phyloP scores from a whole-genome alignment of 345 rosid genomes.

The Ceriops zippeliana region DNA sequence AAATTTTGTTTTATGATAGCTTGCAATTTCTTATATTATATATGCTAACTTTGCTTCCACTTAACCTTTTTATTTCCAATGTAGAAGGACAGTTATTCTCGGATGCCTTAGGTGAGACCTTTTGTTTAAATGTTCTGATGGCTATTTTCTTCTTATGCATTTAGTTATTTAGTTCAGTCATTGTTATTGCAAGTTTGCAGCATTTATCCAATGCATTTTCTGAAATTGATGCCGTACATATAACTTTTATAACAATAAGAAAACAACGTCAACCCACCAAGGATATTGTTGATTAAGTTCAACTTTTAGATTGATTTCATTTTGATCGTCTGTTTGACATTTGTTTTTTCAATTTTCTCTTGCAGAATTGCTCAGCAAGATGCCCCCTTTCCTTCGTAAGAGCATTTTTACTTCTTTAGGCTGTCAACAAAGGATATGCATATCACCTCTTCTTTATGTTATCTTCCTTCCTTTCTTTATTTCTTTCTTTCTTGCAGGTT shows the following conservation, averaged over 20 bases:
- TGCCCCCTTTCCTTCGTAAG: background rate
- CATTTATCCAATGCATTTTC: too few relatives aligned
- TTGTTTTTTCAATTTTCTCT: background rate
- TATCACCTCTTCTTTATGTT: background rate
- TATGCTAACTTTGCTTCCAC: too few relatives aligned
- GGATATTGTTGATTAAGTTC: background rate
- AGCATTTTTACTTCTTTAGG: background rate
- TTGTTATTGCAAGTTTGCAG: too few relatives aligned
- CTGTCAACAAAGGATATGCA: background rate
- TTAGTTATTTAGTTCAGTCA: background rate
- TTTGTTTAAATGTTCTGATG: background rate
- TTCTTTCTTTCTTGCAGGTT: background rate
- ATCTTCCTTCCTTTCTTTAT: background rate
- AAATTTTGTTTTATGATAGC: background rate
- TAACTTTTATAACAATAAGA: background rate
- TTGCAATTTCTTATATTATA: background rate
- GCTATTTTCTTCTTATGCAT: background rate
- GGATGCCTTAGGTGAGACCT: background rate
- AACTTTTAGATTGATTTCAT: background rate
- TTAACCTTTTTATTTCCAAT: background rate
- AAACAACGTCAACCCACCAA: background rate
- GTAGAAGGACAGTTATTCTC: background rate
- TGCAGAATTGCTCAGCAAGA: conserved; percentile 3
- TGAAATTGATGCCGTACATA: too few relatives aligned
- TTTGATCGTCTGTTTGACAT: background rate